These are phyloP conservation scores for Coemansia aciculifera DNA, from an alignment of 192 early-diverging fungal species.

Conservation along the genomic window DNA sequence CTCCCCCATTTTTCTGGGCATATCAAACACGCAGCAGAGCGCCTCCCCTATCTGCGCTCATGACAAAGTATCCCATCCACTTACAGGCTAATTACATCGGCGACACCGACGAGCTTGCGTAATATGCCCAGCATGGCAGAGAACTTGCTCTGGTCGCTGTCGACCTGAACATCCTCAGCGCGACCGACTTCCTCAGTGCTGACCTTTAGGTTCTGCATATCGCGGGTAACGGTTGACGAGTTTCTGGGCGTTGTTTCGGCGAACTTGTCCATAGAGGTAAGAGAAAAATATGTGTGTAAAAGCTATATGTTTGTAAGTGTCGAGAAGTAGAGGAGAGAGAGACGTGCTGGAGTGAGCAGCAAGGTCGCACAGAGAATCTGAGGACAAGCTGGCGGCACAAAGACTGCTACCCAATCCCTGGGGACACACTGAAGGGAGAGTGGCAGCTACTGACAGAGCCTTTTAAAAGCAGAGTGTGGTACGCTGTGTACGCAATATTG, in stretches of 20 bases:
- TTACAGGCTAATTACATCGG: slow-evolving; percentile 62
- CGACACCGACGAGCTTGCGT: slow-evolving; percentile 67
- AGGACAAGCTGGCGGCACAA: not conserved
- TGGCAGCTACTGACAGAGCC: not conserved
- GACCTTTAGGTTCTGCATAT: slow-evolving; percentile 27
- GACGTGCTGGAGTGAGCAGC: not conserved
- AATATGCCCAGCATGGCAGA: slow-evolving; percentile 60
- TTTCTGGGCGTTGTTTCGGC: slow-evolving; percentile 37
- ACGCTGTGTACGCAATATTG: not conserved
- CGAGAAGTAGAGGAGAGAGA: not conserved
- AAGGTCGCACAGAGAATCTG: not conserved
- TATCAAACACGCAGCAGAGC: not conserved
- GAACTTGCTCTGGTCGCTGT: slow-evolving; percentile 59
- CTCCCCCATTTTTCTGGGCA: not conserved
- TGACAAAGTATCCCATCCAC: slow-evolving; percentile 7
- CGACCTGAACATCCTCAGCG: slow-evolving; percentile 47
- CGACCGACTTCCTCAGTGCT: slow-evolving; percentile 13
- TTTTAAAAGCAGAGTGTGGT: not conserved
- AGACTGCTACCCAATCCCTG: not conserved
- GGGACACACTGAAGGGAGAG: not conserved
- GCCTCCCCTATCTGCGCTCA: not conserved
- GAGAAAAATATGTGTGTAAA: not conserved
- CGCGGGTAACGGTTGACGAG: slow-evolving; percentile 26
- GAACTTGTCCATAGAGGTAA: not conserved
- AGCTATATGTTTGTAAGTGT: not conserved